Base-by-base conservation (phyloP, 352 stramenopile species). In the Lagenidium giganteum region DNA sequence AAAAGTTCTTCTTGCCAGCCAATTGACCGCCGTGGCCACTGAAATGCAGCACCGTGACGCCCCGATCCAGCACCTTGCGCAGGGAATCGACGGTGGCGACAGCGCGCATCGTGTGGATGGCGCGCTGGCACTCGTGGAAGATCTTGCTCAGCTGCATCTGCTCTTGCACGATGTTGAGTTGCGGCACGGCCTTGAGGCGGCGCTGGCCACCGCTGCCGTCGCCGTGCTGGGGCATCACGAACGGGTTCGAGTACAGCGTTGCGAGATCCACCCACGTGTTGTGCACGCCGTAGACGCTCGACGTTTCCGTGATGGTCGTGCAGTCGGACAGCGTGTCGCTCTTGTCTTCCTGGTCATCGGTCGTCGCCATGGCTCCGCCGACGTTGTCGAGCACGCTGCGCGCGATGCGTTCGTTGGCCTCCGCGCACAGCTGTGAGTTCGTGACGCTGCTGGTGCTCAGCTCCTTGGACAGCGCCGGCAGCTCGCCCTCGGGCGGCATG, bases 191-290 rank as follows among this genome's bases (percentile, higher is more conserved):
- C 43, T 79, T 78, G 7, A 87, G 58, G 5, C 75, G 70, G 8
- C 52, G 65, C 9, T 42, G 3, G 39, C 16, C 22, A 28, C 47
- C 40, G 13, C 31, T 45, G 9, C 51, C 24, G 11, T 49, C 25
- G 21, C 34, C 25, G 45, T 53, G n/a, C n/a, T n/a, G 67, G 54
- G 49, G 38, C 35, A 77, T 62, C 3, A 91, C 71, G 37, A 91
- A 91, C 42, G 79, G 79, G 29, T 83, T 60, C 25, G 79, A 69
- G 31, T 87, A 85, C 11, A 91, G 65, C 53, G 81, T 70, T 20
- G 75, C 79, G 25, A 91, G 63, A 35, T 91, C 79, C 29, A 91
- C 67, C 69, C 78, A 84, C 39, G 79, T 91, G 59, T 85, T 86
- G 46, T 85, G 71, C 21, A 84, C 74, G 21, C 75, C 71, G 40